Evolutionary conservation across 805 yeast genomes (phyloP).

Genomic region (Nakazawaea ishiwadae): DNA sequence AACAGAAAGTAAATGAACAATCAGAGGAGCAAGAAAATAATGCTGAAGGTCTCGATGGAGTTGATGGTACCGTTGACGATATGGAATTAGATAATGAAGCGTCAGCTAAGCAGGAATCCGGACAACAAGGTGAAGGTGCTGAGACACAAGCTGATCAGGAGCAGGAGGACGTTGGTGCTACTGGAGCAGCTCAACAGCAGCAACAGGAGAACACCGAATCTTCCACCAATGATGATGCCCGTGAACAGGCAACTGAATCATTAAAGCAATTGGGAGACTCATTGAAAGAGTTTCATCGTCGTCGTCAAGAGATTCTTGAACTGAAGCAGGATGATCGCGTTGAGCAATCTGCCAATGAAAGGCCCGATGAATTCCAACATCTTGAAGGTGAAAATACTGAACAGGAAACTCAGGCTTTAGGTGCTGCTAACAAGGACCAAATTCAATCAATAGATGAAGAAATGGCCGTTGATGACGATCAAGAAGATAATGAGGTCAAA

Average conservation of each 20-base stretch:
- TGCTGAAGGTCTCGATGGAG: constrained; percentile 24
- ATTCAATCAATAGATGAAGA: constrained; percentile 73
- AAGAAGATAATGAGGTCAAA: constrained; percentile 28
- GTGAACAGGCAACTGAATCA: constrained; percentile 69
- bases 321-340: constrained; percentile 45
- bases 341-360: constrained; percentile 54
- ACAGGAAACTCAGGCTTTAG: constrained; percentile 85
- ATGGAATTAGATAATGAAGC: constrained; percentile 28
- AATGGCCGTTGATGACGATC: constrained; percentile 75
- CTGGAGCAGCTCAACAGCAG: constrained; percentile 42
- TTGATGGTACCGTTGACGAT: constrained; percentile 28
- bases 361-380: constrained; percentile 85
- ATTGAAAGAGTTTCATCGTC: constrained; percentile 84
- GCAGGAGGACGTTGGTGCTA: constrained; percentile 63
- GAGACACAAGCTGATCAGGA: constrained; percentile 31
- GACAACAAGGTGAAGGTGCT: constrained; percentile 32
- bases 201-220: constrained; percentile 28
- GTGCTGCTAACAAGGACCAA: constrained; percentile 81
- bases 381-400: constrained; percentile 75
- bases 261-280: constrained; percentile 89
- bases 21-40: constrained; percentile 20
- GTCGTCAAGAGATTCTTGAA: constrained; percentile 82
- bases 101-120: constrained; percentile 28
- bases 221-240: constrained; percentile 41
- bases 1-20: constrained; percentile 26